Percentiles rank a stretch among this genome's conserved stretches.
These are phyloP conservation scores for Podaxis mareebaensis DNA, from an alignment of 768 basidiomycete genomes.

Conservation along the genomic window DNA sequence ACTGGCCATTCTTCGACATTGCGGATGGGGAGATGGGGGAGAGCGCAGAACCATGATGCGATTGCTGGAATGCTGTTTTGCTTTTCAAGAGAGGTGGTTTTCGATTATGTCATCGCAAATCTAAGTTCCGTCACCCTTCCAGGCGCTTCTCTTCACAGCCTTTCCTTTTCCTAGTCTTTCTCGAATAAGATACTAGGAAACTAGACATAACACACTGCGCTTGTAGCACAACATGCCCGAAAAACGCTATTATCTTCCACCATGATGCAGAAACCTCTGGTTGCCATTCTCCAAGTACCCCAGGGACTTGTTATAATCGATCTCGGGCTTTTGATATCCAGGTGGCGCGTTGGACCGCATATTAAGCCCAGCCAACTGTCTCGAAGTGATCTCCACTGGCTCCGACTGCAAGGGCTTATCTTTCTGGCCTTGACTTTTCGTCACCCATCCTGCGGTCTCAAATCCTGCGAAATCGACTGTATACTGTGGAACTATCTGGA, in stretches of 20 bases:
- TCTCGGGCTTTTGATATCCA: slow-evolving; percentile 11
- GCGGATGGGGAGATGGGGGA: slow-evolving; percentile 7
- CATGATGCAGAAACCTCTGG: slow-evolving; percentile 14
- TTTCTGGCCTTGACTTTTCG: slow-evolving; percentile 1
- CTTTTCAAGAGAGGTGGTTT: not conserved
- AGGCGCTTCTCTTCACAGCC: not conserved
- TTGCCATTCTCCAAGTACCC: slow-evolving; percentile 15
- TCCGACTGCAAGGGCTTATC: not conserved
- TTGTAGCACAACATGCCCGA: not conserved
- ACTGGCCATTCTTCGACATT: slow-evolving; percentile 24
- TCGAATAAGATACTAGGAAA: not conserved
- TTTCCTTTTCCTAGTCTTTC: not conserved
- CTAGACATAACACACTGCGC: not conserved
- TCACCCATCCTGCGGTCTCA: slow-evolving; percentile 5
- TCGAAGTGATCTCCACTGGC: slow-evolving; percentile 7
- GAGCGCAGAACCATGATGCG: slow-evolving; percentile 2
- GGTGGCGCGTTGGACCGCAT: slow-evolving; percentile 15
- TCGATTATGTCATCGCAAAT: slow-evolving; percentile 14
- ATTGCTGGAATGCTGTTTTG: slow-evolving; percentile 13
- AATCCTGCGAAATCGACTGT: slow-evolving; percentile 6
- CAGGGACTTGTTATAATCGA: slow-evolving; percentile 11
- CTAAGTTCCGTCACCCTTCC: not conserved
- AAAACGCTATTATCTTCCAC: not conserved
- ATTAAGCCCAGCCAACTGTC: slow-evolving; percentile 8
- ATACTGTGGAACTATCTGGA: slow-evolving; percentile 5